Base-by-base conservation (phyloP, 1,284 basidiomycete genomes). In the Pseudozyma flocculosa region DNA sequence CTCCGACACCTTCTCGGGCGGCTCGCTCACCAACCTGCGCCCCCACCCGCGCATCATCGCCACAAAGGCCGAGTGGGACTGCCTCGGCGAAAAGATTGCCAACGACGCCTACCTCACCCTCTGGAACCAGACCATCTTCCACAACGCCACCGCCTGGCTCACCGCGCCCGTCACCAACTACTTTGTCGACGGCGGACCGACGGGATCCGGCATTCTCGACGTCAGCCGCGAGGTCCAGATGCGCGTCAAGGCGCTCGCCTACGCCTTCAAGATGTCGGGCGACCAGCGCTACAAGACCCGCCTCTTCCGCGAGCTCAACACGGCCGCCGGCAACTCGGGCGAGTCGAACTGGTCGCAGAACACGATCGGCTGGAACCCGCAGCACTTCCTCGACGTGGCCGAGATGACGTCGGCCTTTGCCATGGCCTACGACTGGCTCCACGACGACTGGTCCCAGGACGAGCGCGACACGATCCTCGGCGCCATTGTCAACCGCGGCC, bases 341-440 rank as follows among this genome's bases (percentile, higher is more conserved):
- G 46, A 81, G 78, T 15, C 44, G 80, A 13, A 90, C 88, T 45
- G 57, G 24, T 55, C 50, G n/a, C 54, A 70, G 87, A 87, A 88
- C 47, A 59, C 59, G 45, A 45, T 51, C 15, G 63, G 45, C 71
- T 96, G 92, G 92, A 94, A 95, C 80, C 83, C 87, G 3, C 66
- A 52, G 2, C 95, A 98, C 81, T 98, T 97, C 85, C 87, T 99
- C 52, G 95, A 99, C 79, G 83, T 87, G 9, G 94, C 87, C 19
- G 95, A 99, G 79, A 84, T 96, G 73, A 87, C 86, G 24, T 62
- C 73, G 2, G 73, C 73, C 15, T 76, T 73, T 50, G 74, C 84
- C 32, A 89, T 95, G 68, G 95, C 87, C 2, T 99, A 97, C 75
- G 95, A 99, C 79, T 99, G 84, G 84, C 80, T 98, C 49, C 88